Conservation (phyloP, 2,329 filamentous ascomycete species). For the Microdochium paspali region DNA sequence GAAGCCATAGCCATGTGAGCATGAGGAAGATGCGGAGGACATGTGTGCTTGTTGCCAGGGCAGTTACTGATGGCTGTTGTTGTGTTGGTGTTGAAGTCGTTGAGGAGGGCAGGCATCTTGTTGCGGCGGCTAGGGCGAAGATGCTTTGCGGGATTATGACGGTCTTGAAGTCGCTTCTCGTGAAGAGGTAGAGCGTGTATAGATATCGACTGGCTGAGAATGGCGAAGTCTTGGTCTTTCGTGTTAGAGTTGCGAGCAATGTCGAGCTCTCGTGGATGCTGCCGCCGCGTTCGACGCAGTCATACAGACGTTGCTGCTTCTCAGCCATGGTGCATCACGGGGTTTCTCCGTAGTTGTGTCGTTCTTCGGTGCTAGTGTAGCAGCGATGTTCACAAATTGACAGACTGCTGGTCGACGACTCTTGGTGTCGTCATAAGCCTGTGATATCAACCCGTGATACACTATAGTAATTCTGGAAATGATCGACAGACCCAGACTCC, state of each 20-base stretch:
- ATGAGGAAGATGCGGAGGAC: not conserved
- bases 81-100: not conserved
- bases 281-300: not conserved
- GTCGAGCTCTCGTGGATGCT: not conserved
- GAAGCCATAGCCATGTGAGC: slow-evolving; percentile 13
- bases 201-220: slow-evolving; percentile 4
- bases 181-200: slow-evolving; percentile 17
- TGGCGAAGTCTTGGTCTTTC: not conserved
- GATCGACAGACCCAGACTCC: too few species aligned
- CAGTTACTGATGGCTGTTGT: too few species aligned
- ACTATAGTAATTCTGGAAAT: too few species aligned
- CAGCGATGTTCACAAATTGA: too few species aligned
- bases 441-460: too few species aligned
- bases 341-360: too few species aligned
- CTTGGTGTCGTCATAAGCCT: too few species aligned
- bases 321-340: not conserved
- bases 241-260: not conserved
- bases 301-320: not conserved
- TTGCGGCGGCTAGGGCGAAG: slow-evolving; percentile 10
- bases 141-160: slow-evolving; percentile 19
- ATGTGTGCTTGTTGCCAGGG: not conserved
- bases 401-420: too few species aligned
- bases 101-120: not conserved
- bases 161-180: slow-evolving; percentile 22
- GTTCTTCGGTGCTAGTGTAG: too few species aligned